phyloP scores from a whole-genome alignment of 805 yeast genomes.

The Candida pseudofarinosa region DNA sequence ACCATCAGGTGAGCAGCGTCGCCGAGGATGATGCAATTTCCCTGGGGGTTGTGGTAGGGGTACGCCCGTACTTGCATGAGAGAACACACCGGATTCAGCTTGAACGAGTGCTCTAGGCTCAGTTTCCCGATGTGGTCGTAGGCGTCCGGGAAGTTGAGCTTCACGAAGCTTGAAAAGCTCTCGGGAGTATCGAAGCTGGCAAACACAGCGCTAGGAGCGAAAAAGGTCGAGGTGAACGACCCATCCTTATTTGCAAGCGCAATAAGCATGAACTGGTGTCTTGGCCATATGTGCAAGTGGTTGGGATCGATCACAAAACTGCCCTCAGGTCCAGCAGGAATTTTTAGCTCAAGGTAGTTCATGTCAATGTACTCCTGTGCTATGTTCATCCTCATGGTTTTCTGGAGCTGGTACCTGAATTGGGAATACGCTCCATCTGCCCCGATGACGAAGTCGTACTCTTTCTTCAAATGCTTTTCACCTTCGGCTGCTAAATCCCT shows the following conservation, averaged over 20 bases:
- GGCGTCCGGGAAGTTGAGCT: conserved; percentile 69
- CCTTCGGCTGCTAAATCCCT: conserved; percentile 16
- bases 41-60: conserved; percentile 63
- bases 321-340: conserved; percentile 40
- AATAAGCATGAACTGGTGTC: conserved; percentile 80
- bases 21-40: conserved; percentile 68
- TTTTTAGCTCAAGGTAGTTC: conserved; percentile 75
- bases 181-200: conserved; percentile 43
- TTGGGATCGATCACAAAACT: conserved; percentile 60
- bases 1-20: conserved; percentile 98
- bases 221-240: conserved; percentile 84
- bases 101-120: conserved; percentile 45
- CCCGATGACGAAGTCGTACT: conserved; percentile 66
- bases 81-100: conserved; percentile 69
- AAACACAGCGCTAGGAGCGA: conserved; percentile 71
- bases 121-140: conserved; percentile 60
- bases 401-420: conserved; percentile 65
- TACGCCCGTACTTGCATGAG: conserved; percentile 65
- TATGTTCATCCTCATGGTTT: conserved; percentile 62
- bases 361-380: conserved; percentile 77
- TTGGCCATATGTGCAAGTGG: conserved; percentile 91
- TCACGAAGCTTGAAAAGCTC: conserved; percentile 52
- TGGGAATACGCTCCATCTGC: conserved; percentile 84
- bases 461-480: conserved; percentile 17
- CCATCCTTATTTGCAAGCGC: conserved; percentile 85